phyloP scores from a whole-genome alignment of 345 rosid species.

The Eucalyptus curtisii region DNA sequence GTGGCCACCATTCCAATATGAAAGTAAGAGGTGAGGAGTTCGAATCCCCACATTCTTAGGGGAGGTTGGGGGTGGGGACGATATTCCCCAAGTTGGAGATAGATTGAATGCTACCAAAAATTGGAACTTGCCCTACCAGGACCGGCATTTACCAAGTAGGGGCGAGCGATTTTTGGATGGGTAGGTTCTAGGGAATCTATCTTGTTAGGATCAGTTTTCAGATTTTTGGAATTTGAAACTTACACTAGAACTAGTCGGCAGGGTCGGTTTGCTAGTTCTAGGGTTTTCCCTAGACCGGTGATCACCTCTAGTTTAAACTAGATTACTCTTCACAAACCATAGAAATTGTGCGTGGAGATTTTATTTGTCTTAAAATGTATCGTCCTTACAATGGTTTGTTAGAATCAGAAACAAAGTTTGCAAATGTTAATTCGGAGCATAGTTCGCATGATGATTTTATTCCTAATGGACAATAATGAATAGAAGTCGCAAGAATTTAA shows the following conservation, averaged over 20 bases:
- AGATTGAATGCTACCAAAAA: neutral
- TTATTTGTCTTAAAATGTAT: neutral
- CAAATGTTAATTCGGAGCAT: neutral
- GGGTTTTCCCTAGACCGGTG: neutral
- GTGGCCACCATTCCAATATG: no score
- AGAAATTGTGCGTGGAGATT: conserved; percentile 1
- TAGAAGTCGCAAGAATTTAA: neutral
- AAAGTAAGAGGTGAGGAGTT: no score
- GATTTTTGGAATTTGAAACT: rapidly evolving
- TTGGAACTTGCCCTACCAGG: neutral
- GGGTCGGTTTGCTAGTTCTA: neutral
- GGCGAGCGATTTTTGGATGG: rapidly evolving
- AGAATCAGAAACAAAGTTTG: neutral
- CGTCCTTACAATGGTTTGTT: neutral
- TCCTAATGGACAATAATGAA: neutral
- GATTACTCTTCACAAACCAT: conserved; percentile 30
- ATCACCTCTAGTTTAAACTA: neutral
- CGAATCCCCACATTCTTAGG: no score
- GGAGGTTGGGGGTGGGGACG: no score
- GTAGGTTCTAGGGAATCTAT: neutral
- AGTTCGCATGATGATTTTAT: neutral
- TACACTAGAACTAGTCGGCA: rapidly evolving
- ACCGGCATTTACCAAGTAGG: neutral
- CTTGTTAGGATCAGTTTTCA: rapidly evolving
- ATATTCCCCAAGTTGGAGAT: neutral